phyloP scores from a whole-genome alignment of 2,329 filamentous ascomycete species.

The Paraphaeosphaeria sporulosa region DNA sequence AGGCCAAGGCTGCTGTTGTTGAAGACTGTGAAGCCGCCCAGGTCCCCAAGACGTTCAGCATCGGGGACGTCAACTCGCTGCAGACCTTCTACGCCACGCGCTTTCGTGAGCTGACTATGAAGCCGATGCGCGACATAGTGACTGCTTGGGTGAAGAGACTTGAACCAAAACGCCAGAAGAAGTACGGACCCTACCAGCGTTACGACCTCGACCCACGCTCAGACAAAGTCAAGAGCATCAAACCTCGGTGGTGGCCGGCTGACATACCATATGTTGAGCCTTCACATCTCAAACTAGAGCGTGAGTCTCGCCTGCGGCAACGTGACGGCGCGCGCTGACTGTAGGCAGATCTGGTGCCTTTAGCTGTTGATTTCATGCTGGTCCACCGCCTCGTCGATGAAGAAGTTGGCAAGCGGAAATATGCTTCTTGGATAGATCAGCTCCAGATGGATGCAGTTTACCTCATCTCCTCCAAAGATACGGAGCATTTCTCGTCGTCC shows the following conservation, averaged over 20 bases:
- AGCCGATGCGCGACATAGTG: slow-evolving; percentile 40
- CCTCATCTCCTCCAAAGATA: slow-evolving; percentile 27
- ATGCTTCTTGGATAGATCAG: slow-evolving; percentile 33
- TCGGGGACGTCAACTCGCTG: slow-evolving; percentile 26
- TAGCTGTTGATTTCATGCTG: slow-evolving; percentile 41
- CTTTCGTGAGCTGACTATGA: slow-evolving; percentile 43
- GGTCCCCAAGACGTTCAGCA: background rate
- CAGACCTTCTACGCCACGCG: slow-evolving; percentile 32
- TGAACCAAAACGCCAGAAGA: slow-evolving; percentile 33
- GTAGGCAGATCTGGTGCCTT: slow-evolving; percentile 30
- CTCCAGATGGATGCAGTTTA: slow-evolving; percentile 32
- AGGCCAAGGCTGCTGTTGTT: background rate
- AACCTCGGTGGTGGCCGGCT: slow-evolving; percentile 42
- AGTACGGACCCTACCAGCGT: slow-evolving; percentile 33
- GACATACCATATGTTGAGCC: slow-evolving; percentile 42
- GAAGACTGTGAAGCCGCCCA: background rate
- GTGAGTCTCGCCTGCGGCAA: slow-evolving; percentile 22
- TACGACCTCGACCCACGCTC: slow-evolving; percentile 15
- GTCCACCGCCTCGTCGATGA: slow-evolving; percentile 36
- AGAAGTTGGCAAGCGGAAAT: slow-evolving; percentile 27
- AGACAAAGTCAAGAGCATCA: slow-evolving; percentile 15
- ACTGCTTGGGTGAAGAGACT: slow-evolving; percentile 42
- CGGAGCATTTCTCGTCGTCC: slow-evolving; percentile 38
- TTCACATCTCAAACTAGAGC: slow-evolving; percentile 38
- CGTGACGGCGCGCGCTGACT: slow-evolving; percentile 13